These are phyloP conservation scores for Stachybotrys elegans DNA, from an alignment of 2,329 filamentous ascomycete species.

Conservation along the genomic window DNA sequence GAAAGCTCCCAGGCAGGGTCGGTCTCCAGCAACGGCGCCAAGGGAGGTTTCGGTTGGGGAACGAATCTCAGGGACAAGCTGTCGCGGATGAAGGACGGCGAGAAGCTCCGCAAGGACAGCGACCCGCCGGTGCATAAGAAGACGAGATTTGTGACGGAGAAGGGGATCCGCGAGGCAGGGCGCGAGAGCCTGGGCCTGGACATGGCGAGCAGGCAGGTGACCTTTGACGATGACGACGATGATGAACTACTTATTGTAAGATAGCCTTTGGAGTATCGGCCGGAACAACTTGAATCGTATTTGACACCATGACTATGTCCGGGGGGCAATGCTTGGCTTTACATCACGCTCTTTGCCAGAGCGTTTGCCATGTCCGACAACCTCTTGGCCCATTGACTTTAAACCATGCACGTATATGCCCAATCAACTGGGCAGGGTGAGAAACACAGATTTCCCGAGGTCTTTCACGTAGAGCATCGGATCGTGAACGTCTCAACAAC, in stretches of 20 bases:
- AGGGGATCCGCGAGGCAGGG: constrained; percentile 72
- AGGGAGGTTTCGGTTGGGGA: constrained; percentile 51
- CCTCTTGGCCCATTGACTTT: no score
- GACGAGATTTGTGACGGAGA: constrained; percentile 74
- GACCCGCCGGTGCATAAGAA: constrained; percentile 58
- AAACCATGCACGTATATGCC: no score
- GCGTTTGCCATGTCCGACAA: no score
- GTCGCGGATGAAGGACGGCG: constrained; percentile 56
- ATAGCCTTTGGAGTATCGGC: no score
- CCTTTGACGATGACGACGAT: constrained; percentile 40
- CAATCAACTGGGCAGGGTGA: no score
- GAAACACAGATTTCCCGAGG: no score
- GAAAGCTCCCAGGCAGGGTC: constrained; percentile 37
- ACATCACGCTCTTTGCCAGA: no score
- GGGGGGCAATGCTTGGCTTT: no score
- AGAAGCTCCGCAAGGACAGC: constrained; percentile 36
- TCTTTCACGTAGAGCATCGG: no score
- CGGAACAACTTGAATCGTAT: no score
- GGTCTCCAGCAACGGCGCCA: constrained; percentile 15
- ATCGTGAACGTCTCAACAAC: no score
- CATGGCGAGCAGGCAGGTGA: constrained; percentile 27
- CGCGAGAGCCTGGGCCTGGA: constrained; percentile 65
- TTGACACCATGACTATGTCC: no score
- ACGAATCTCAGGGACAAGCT: constrained; percentile 50
- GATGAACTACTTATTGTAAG: constrained; percentile 47